Conservation (phyloP, 106 monocot genomes). For the Dioscorea zingiberensis region DNA sequence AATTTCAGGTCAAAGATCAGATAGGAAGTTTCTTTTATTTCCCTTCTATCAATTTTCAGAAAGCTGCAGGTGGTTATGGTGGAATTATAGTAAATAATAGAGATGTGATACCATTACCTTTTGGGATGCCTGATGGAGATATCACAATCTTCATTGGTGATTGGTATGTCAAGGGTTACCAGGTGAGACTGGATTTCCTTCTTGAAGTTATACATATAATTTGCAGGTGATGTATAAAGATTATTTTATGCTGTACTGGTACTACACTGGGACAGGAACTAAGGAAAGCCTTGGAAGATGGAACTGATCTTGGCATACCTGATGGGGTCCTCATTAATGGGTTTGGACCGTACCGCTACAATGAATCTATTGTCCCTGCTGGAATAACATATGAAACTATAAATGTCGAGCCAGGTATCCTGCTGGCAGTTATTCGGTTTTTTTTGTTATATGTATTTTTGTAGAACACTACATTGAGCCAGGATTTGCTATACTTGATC, state of each 20-base stretch:
- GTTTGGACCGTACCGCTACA: slow-evolving; percentile 76
- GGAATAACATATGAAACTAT: slow-evolving; percentile 67
- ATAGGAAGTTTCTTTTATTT: slow-evolving; percentile 96
- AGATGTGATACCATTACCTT: slow-evolving; percentile 92
- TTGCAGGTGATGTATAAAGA: slow-evolving; percentile 6
- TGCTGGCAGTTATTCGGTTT: background rate
- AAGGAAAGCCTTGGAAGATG: slow-evolving; percentile 57
- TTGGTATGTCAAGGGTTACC: slow-evolving; percentile 66
- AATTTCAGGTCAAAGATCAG: slow-evolving; percentile 97
- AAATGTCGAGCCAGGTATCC: slow-evolving; percentile 85
- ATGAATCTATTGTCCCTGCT: slow-evolving; percentile 68
- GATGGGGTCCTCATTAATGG: slow-evolving; percentile 90
- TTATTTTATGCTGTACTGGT: slow-evolving; percentile 15
- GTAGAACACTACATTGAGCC: background rate
- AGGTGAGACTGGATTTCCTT: slow-evolving; percentile 38
- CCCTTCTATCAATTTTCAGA: slow-evolving; percentile 83
- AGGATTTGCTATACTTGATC: background rate
- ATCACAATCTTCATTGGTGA: slow-evolving; percentile 77
- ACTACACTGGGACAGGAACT: slow-evolving; percentile 44
- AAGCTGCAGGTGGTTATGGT: slow-evolving; percentile 89
- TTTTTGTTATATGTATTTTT: background rate
- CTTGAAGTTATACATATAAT: background rate
- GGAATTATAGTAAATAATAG: slow-evolving; percentile 84
- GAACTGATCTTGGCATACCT: slow-evolving; percentile 57
- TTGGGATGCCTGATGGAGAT: slow-evolving; percentile 89